Evolutionary conservation across 2,329 filamentous ascomycete genomes (phyloP).

Genomic region (Calonectria leucothoes): DNA sequence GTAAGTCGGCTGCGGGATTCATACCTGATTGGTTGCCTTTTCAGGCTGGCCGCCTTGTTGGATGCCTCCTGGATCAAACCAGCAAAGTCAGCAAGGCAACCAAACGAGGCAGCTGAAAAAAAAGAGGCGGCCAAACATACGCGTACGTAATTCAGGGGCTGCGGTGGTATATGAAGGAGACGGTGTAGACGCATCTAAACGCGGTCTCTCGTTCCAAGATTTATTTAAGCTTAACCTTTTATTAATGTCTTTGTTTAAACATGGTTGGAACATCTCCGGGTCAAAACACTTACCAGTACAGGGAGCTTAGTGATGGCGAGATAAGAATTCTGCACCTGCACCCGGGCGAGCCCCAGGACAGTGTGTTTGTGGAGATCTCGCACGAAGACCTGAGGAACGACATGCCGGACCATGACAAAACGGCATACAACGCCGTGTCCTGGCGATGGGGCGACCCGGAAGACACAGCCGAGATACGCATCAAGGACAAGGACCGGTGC

Average conservation of each 20-base stretch:
- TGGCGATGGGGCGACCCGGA: background rate
- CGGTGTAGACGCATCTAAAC: too few relatives aligned
- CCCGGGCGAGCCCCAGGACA: background rate
- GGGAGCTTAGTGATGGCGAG: background rate
- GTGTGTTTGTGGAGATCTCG: background rate
- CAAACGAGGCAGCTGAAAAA: background rate
- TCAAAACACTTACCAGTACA: background rate
- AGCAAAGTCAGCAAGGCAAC: background rate
- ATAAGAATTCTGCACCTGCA: background rate
- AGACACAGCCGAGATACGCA: background rate
- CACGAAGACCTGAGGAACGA: background rate
- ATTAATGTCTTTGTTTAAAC: background rate
- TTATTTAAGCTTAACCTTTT: too few relatives aligned
- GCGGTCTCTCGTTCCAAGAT: too few relatives aligned
- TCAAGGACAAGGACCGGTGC: background rate
- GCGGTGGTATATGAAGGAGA: background rate
- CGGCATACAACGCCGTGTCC: background rate
- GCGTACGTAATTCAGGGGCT: background rate
- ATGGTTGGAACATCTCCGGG: background rate
- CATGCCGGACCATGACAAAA: background rate
- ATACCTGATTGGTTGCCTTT: background rate
- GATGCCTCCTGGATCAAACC: background rate
- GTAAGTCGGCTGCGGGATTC: too few relatives aligned
- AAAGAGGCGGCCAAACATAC: background rate
- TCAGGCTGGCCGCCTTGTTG: background rate